Evolutionary conservation across 495 filamentous ascomycete species (phyloP).

Genomic region (Annulohypoxylon nitens): DNA sequence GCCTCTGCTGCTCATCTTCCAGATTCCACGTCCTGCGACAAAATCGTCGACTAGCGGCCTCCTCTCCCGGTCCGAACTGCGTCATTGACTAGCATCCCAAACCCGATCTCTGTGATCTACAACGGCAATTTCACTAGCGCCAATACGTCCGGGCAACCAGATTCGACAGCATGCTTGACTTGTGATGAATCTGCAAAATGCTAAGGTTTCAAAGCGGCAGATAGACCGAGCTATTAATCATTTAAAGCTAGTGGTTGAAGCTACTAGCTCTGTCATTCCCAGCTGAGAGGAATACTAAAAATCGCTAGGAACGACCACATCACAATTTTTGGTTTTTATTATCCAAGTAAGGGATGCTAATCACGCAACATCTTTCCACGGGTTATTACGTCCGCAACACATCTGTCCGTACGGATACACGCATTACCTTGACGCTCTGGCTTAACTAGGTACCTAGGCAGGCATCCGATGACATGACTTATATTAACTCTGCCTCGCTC

Average conservation of each 20-base stretch:
- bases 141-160: conserved; percentile 5
- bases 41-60: conserved; percentile 34
- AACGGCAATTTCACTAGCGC: conserved; percentile 41
- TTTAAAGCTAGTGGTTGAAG: background rate
- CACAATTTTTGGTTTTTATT: background rate
- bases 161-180: conserved; percentile 14
- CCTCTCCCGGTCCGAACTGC: conserved; percentile 25
- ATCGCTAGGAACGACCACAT: background rate
- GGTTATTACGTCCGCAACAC: conserved; percentile 13
- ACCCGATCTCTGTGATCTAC: conserved; percentile 40
- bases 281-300: background rate
- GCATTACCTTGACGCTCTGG: background rate
- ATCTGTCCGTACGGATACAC: conserved; percentile 5
- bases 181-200: conserved; percentile 14
- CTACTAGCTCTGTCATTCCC: background rate
- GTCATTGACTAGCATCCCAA: conserved; percentile 40
- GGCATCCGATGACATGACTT: background rate
- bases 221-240: background rate
- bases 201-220: conserved; percentile 17
- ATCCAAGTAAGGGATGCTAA: conserved; percentile 3
- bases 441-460: background rate
- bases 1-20: conserved; percentile 28
- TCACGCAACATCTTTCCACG: conserved; percentile 1
- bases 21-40: conserved; percentile 44
- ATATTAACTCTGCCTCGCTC: background rate